Evolutionary conservation across 2,329 filamentous ascomycete species (phyloP).

Genomic region (Fusarium concolor): DNA sequence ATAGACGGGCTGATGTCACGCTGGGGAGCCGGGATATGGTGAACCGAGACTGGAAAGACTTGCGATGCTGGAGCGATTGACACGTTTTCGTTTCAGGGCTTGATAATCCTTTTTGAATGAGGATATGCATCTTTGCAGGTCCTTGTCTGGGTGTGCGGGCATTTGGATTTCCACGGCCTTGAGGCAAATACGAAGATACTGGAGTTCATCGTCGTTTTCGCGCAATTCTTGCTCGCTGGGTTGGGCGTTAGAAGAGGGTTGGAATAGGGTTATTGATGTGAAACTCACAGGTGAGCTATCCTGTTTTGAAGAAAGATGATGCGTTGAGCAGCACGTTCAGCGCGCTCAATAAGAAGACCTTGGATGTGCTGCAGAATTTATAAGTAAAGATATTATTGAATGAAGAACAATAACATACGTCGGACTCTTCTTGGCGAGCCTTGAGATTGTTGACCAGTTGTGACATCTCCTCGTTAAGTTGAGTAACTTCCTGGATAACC

Average conservation of each 20-base stretch:
- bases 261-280: background rate
- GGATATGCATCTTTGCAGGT: conserved; percentile 68
- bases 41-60: conserved; percentile 47
- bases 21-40: conserved; percentile 43
- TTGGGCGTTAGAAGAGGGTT: conserved; percentile 22
- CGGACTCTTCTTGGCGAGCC: conserved; percentile 68
- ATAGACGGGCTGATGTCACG: conserved; percentile 22
- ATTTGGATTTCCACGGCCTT: conserved; percentile 72
- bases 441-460: conserved; percentile 63
- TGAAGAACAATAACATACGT: conserved; percentile 55
- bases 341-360: conserved; percentile 67
- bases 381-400: conserved; percentile 43
- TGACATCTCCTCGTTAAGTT: conserved; percentile 63
- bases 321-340: conserved; percentile 67
- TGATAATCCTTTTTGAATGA: conserved; percentile 71
- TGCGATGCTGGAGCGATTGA: conserved; percentile 48
- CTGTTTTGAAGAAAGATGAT: conserved; percentile 71
- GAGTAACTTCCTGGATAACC: conserved; percentile 52
- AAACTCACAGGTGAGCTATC: conserved; percentile 66
- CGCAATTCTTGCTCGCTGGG: conserved; percentile 66
- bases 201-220: conserved; percentile 69
- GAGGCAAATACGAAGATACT: conserved; percentile 70
- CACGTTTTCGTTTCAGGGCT: conserved; percentile 60
- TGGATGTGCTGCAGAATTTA: conserved; percentile 66
- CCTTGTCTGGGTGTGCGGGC: conserved; percentile 63